These are phyloP conservation scores for Ilex paraguariensis DNA, from an alignment of 305 asterid genomes.

Conservation along the genomic window DNA sequence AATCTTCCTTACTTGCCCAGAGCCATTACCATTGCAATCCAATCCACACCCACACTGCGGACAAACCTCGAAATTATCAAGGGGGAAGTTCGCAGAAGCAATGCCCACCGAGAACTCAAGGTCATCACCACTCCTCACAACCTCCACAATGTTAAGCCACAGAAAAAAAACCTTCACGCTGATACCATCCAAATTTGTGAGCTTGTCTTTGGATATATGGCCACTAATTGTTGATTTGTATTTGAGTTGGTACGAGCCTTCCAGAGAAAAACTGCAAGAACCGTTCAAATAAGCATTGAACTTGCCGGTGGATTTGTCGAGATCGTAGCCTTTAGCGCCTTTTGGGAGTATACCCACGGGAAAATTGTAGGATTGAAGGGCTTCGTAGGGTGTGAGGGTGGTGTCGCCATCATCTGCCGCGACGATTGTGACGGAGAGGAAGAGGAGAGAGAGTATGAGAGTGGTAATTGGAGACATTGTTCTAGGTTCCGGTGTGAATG, in stretches of 20 bases:
- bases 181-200: slow-evolving; percentile 50
- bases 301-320: slow-evolving; percentile 49
- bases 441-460: not conserved
- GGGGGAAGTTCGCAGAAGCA: slow-evolving; percentile 39
- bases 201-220: slow-evolving; percentile 33
- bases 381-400: slow-evolving; percentile 46
- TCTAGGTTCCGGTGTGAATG: not conserved
- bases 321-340: slow-evolving; percentile 58
- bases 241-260: slow-evolving; percentile 53
- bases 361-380: slow-evolving; percentile 48
- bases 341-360: slow-evolving; percentile 75
- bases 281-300: slow-evolving; percentile 48
- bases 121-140: slow-evolving; percentile 22
- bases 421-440: slow-evolving; percentile 19
- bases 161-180: slow-evolving; percentile 49
- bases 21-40: slow-evolving; percentile 23
- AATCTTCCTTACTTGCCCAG: slow-evolving; percentile 2
- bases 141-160: slow-evolving; percentile 51
- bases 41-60: slow-evolving; percentile 60
- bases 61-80: slow-evolving; percentile 29
- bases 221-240: slow-evolving; percentile 59
- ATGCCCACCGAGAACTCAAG: slow-evolving; percentile 47
- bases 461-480: not conserved
- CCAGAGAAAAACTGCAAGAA: slow-evolving; percentile 62
- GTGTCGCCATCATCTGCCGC: slow-evolving; percentile 14